Percentiles rank a stretch among this genome's conserved stretches.
phyloP scores from a whole-genome alignment of 331 rosid genomes.

The Malus hybrid region DNA sequence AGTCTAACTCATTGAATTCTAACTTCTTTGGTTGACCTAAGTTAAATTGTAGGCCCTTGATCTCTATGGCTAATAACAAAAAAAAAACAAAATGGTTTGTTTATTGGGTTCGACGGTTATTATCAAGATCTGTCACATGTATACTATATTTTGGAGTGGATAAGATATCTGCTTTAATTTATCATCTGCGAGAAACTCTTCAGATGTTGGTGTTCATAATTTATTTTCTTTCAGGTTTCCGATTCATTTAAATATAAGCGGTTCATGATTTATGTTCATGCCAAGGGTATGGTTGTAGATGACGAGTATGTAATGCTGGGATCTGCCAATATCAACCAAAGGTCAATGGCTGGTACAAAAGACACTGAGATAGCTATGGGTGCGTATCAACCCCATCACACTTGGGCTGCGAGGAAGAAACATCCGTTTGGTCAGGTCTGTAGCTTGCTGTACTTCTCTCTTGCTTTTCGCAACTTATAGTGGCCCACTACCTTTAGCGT shows the following conservation, averaged over 20 bases:
- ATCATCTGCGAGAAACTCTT: neutral
- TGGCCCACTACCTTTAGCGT: neutral
- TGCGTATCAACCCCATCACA: slow-evolving; percentile 81
- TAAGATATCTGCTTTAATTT: neutral
- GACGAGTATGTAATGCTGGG: slow-evolving; percentile 87
- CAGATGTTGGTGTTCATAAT: neutral
- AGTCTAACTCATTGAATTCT: neutral
- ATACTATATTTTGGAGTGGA: neutral
- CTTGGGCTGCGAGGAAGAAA: slow-evolving; percentile 52
- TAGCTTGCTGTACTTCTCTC: neutral
- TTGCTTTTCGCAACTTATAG: neutral
- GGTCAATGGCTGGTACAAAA: slow-evolving; percentile 95
- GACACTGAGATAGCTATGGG: slow-evolving; percentile 99
- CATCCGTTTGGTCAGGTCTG: slow-evolving; percentile 91
- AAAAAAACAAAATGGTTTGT: neutral
- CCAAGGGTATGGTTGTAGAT: slow-evolving; percentile 91
- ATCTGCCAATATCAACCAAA: slow-evolving; percentile 97
- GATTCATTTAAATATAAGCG: slow-evolving; percentile 44
- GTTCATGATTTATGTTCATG: slow-evolving; percentile 94
- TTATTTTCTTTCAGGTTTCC: slow-evolving; percentile 39
- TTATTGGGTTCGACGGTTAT: neutral
- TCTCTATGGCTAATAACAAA: neutral
- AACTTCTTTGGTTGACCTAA: neutral
- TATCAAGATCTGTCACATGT: neutral
- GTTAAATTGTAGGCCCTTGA: neutral